Evolutionary conservation across 139 green algal species (phyloP), one percentile per base, ranked within the genome.

Genomic region (Chlamydomonas incerta): DNA sequence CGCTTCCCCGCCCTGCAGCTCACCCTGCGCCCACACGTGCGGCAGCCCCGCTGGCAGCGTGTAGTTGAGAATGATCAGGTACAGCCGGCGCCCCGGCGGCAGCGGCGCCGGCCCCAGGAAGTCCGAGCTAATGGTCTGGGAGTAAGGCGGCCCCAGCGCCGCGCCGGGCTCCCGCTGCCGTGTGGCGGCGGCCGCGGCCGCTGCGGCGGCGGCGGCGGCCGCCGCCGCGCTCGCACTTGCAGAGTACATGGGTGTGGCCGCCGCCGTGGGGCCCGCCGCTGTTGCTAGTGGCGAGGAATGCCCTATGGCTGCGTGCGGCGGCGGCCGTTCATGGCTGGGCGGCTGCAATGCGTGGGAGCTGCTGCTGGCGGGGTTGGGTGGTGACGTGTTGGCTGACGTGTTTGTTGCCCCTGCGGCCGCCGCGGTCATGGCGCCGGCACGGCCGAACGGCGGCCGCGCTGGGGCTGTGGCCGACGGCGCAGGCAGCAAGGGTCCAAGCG

Each of bases 51-150:
- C 50, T 2, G 91, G 90, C 33, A 94, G 80, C 10, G 21, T 35
- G 34, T 90, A 93, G 86, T 94, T 94, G 8, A 94, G 83, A 37
- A 94, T 34, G 2, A 94, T 57, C 1, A 94, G 67, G 68, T 94
- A 89, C 28, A 83, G 11, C 0, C 67, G 46, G 28, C 62, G 41
- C 33, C 62, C 47, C 63, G n/a, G 33, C 1, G 46, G 10, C 72
- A 67, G 60, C 34, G 62, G 82, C 20, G 24, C 72, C 0, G 62
- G 21, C 8, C 72, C 29, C 33, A 71, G 79, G 35, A 71, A 72
- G 37, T 81, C 66, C 0, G 57, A 66, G 1, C 11, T 41, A 31
- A 80, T 73, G 37, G 31, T 17, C 34, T 75, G 71, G n/a, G 50
- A 26, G n/a, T 71, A 79, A 17, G 35, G 73, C 60, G 65, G 62